A percentile compares a stretch with the other conserved stretches of the same genome.
phyloP scores from a whole-genome alignment of 2,329 filamentous ascomycete genomes.

The Metarhizium humberi region DNA sequence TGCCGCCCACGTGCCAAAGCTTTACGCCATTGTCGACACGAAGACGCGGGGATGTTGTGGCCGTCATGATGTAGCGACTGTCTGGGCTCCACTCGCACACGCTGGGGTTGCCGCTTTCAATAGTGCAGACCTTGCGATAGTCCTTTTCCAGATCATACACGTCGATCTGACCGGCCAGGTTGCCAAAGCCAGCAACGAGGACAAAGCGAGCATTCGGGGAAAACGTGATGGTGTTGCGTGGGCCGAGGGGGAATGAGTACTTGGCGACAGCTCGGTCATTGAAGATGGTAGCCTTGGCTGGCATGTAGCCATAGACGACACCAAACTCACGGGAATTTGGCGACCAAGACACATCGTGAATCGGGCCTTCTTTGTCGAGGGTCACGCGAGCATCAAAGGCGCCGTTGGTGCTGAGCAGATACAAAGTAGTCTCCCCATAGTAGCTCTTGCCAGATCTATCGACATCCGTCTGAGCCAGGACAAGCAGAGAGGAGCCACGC shows the following conservation, averaged over 20 bases:
- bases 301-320: constrained; percentile 97
- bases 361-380: constrained; percentile 93
- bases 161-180: constrained; percentile 94
- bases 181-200: constrained; percentile 91
- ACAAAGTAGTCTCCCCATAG: constrained; percentile 96
- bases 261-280: constrained; percentile 76
- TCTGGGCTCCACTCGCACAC: constrained; percentile 97
- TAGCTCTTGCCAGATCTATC: constrained; percentile 99
- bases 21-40: constrained; percentile 95
- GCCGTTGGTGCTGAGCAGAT: constrained; percentile 85
- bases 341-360: constrained; percentile 97
- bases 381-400: constrained; percentile 86
- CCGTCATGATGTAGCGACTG: constrained; percentile 89
- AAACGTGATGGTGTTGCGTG: constrained; percentile 91
- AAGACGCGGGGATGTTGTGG: constrained; percentile 91
- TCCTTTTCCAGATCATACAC: constrained; percentile 95
- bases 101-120: constrained; percentile 91
- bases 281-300: constrained; percentile 98
- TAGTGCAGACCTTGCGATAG: constrained; percentile 83
- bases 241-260: constrained; percentile 77
- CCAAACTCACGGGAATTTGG: constrained; percentile 97
- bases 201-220: constrained; percentile 91
- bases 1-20: constrained; percentile 85
- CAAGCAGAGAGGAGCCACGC: constrained; percentile 81
- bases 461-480: constrained; percentile 94